These are phyloP conservation scores for Blastobotrys persicus DNA, from an alignment of 1,139 yeast species.

Conservation along the genomic window DNA sequence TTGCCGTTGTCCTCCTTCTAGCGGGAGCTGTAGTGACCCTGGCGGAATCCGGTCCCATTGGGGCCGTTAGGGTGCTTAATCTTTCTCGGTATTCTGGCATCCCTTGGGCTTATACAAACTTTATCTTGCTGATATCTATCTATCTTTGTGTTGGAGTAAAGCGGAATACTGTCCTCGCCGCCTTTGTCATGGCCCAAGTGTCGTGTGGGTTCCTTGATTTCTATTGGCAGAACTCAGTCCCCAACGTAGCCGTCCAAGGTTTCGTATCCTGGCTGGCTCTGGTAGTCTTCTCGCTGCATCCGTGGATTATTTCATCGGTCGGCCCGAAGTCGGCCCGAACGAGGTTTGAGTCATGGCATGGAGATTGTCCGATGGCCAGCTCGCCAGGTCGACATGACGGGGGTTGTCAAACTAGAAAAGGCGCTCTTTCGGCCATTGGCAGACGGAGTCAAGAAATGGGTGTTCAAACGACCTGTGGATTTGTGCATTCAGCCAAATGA, in stretches of 20 bases:
- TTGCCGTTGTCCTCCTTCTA: background rate
- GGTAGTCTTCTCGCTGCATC: background rate
- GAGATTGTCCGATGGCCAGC: background rate
- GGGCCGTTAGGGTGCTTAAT: background rate
- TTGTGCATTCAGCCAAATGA: slow-evolving; percentile 38
- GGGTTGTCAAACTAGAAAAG: slow-evolving; percentile 24
- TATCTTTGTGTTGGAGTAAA: background rate
- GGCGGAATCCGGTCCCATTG: background rate
- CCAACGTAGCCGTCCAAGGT: background rate
- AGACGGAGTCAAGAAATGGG: slow-evolving; percentile 19
- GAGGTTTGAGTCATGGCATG: background rate
- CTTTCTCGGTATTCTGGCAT: background rate
- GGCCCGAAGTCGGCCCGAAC: too few relatives aligned
- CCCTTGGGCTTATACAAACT: background rate
- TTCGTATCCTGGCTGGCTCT: background rate
- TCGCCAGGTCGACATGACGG: background rate
- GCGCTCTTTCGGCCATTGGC: slow-evolving; percentile 26
- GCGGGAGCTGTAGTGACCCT: background rate
- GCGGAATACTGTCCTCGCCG: background rate
- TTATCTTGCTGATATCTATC: background rate
- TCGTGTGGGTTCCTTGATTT: background rate
- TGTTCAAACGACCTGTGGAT: slow-evolving; percentile 31
- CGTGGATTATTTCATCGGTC: too few relatives aligned
- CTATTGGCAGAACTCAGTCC: background rate
- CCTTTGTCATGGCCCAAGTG: background rate